A percentile compares a stretch with the other conserved stretches of the same genome.
Conservation (phyloP, 1,284 basidiomycete genomes). For the Naganishia sp. region DNA sequence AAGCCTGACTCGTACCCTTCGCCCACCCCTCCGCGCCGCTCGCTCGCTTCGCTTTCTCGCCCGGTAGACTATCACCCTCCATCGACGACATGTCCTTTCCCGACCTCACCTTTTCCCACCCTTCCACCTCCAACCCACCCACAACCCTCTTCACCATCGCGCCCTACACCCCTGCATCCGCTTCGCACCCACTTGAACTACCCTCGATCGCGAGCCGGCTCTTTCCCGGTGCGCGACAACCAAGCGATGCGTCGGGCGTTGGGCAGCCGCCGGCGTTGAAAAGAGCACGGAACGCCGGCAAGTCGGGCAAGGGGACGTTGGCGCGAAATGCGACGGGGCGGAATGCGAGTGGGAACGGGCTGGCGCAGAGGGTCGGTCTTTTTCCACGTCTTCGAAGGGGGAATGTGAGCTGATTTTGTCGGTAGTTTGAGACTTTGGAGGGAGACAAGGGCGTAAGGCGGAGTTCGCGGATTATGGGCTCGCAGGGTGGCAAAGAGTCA, state of each 20-base stretch:
- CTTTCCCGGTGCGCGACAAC: slow-evolving; percentile 55
- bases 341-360: slow-evolving; percentile 36
- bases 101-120: slow-evolving; percentile 20
- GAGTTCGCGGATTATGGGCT: slow-evolving; percentile 2
- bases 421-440: slow-evolving; percentile 14
- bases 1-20: neutral
- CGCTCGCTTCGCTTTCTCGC: too few species aligned
- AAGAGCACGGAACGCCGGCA: slow-evolving; percentile 39
- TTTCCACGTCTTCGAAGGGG: neutral
- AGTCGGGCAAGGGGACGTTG: slow-evolving; percentile 15
- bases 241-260: slow-evolving; percentile 57
- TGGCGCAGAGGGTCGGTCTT: slow-evolving; percentile 25
- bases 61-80: slow-evolving; percentile 13
- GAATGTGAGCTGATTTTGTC: neutral
- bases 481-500: slow-evolving; percentile 4
- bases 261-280: slow-evolving; percentile 51
- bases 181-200: slow-evolving; percentile 15
- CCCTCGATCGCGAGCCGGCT: slow-evolving; percentile 37
- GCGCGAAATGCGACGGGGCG: slow-evolving; percentile 38
- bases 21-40: too few species aligned
- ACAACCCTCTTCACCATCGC: slow-evolving; percentile 15
- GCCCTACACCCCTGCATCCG: slow-evolving; percentile 1
- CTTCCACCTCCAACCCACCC: neutral
- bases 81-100: slow-evolving; percentile 32
- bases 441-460: slow-evolving; percentile 2